Evolutionary conservation across 768 basidiomycete genomes (phyloP), one percentile per base, ranked within the genome.

Genomic region (Tylopilus felleus): DNA sequence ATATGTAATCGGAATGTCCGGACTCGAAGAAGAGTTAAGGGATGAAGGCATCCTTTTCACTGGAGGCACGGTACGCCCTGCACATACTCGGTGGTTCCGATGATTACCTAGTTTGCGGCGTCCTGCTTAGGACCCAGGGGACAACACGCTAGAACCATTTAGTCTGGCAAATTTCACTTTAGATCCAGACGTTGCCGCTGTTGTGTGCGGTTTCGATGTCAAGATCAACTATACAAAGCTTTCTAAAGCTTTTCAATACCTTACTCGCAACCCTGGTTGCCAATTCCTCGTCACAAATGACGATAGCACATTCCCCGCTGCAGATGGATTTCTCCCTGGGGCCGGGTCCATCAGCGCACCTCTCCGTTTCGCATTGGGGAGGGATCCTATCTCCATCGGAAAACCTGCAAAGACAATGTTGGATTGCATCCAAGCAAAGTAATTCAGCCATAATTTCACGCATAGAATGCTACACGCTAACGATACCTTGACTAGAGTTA

Each of bases 361-460:
- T 5, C 76, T 99, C 47, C 78, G 85, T 16, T 89, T 76, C 65
- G 85, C 90, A 1, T 74, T 86, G 36, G 84, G 82, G 33, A 78
- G 75, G 52, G 80, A 83, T 55, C 93, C 95, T 2, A 71, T 90
- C 17, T 80, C 83, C 50, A 87, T 94, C 54, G 96, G 95, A 16
- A 98, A 98, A 72, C 95, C 93, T n/a, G 82, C 88, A 54, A 80
- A 75, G 59, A 85, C 86, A 38, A 97, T 98, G 95, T 75, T 98
- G 58, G 93, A 98, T 67, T 90, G 89, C 67, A 95, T 99, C 71
- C 83, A 86, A 55, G 82, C 86, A 29, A 85, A 84, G 87, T 86
- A 57, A 55, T 76, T 67, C 19, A 28, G 8, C 14, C 16, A 8
- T n/a, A 23, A 33, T 36, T 40, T 43, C 23, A 36, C 12, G 6